Percentiles rank a stretch among this genome's conserved stretches.
Conservation (phyloP, 164 flowering plant species). For the Kalanchoe fedtschenkoi region DNA sequence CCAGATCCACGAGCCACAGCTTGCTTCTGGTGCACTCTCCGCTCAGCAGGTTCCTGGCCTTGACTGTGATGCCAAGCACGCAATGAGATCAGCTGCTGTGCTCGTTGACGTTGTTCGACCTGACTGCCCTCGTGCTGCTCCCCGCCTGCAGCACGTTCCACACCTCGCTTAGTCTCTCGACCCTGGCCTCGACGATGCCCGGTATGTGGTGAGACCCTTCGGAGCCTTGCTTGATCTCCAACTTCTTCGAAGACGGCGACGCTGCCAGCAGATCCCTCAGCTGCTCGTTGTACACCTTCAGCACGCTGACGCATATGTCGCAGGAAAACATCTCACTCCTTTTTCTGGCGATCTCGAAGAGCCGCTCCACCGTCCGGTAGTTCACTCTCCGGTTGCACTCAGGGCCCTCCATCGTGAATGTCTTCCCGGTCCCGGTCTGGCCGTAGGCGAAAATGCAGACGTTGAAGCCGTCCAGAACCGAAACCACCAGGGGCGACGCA, state of each 20-base stretch:
- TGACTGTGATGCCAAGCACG: slow-evolving; percentile 25
- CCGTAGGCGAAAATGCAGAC: slow-evolving; percentile 41
- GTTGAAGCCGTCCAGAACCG: slow-evolving; percentile 33
- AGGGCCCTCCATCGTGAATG: slow-evolving; percentile 36
- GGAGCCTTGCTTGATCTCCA: slow-evolving; percentile 30
- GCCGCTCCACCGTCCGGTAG: slow-evolving; percentile 64
- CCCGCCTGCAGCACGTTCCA: slow-evolving; percentile 29
- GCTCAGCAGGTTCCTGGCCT: slow-evolving; percentile 26
- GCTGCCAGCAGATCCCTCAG: slow-evolving; percentile 75
- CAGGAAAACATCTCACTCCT: slow-evolving; percentile 52
- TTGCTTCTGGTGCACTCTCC: slow-evolving; percentile 37
- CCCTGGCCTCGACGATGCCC: slow-evolving; percentile 27
- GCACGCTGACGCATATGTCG: slow-evolving; percentile 66
- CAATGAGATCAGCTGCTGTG: slow-evolving; percentile 41
- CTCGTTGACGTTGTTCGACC: slow-evolving; percentile 30
- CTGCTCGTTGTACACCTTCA: slow-evolving; percentile 92
- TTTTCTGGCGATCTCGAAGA: slow-evolving; percentile 47
- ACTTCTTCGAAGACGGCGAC: slow-evolving; percentile 52
- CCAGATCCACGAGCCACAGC: slow-evolving; percentile 78
- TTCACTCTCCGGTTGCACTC: slow-evolving; percentile 71
- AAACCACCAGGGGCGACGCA: slow-evolving; percentile 22
- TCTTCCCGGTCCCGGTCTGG: slow-evolving; percentile 38
- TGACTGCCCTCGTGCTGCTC: slow-evolving; percentile 25
- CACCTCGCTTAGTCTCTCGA: slow-evolving; percentile 19
- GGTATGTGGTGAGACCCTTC: slow-evolving; percentile 32